Base-by-base conservation (phyloP, 1,284 basidiomycete species). In the Ganoderma lucidum region DNA sequence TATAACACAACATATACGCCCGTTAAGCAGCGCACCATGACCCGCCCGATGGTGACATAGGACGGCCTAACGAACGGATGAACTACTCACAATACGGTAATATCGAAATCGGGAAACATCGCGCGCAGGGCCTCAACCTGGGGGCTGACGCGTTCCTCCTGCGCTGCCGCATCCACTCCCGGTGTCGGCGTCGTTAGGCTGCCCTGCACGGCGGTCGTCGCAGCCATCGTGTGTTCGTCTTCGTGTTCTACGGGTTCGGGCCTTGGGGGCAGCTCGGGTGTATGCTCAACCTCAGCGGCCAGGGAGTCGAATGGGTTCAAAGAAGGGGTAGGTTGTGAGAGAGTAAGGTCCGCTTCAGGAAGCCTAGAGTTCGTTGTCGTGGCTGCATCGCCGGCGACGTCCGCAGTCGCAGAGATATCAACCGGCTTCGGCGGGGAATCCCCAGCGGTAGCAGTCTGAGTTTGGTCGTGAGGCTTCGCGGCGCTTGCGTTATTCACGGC, bases 81-180 rank as follows among this genome's bases (percentile, higher is more conserved):
- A 30, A 44, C 42, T 39, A 83, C 89, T 69, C 74, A 93, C 91
- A 94, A 79, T 64, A 93, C 80, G 14, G 83, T 75, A 55, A 88
- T 86, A 72, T 95, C 93, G 74, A 93, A 94, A 79, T 93, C 91
- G 17, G 93, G 93, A 77, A 95, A 95, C 85, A 95, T 92, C 17
- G 85, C 85, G 64, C 87, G 88, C 68, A 95, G 81, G 1, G 82
- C 79, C 19, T 86, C 83, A 42, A 92, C 81, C 44, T 84, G 82
- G 0, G 88, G 86, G 76, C 68, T 67, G 23, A 75, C 71, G 32
- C 64, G 62, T 59, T 69, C 69, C 48, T 71, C 67, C 61, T 70
- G 69, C 66, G 65, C 62, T 3, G 67, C 56, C 9, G 56, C 35
- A 41, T 59, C 45, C 17, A 41, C 63, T 42, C 37, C 35, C 19